Conservation (phyloP, 2,329 filamentous ascomycete species). For the Metarhizium robertsii region DNA sequence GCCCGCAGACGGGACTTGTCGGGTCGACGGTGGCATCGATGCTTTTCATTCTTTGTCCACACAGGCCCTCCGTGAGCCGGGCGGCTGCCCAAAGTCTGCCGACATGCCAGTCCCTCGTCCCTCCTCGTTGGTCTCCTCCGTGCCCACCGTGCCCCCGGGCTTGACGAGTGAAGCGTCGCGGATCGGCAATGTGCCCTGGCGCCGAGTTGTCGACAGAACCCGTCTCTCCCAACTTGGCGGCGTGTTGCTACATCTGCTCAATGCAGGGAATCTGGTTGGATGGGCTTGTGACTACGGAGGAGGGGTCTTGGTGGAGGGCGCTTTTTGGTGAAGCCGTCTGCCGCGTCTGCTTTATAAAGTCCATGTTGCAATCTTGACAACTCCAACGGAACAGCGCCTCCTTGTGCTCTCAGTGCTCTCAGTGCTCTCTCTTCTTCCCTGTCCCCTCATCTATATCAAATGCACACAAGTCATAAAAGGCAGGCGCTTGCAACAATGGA, state of each 20-base stretch:
- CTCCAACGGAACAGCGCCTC: not conserved
- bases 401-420: not conserved
- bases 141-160: not conserved
- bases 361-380: not conserved
- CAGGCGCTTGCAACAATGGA: slow-evolving; percentile 15
- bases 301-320: not conserved
- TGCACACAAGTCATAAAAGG: not conserved
- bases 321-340: not conserved
- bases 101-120: too few relatives aligned
- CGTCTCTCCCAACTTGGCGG: too few relatives aligned
- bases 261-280: not conserved
- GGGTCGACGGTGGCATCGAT: not conserved
- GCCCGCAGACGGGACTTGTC: not conserved
- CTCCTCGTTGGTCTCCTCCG: not conserved
- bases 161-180: not conserved
- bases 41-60: too few relatives aligned
- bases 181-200: not conserved
- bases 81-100: too few relatives aligned
- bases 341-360: not conserved
- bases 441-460: not conserved
- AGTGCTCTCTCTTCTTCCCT: not conserved
- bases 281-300: not conserved
- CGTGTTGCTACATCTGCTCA: not conserved
- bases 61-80: too few relatives aligned
- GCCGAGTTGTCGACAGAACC: not conserved